Base-by-base conservation (phyloP, 2,329 filamentous ascomycete genomes). In the Tolypocladium endophyticum region DNA sequence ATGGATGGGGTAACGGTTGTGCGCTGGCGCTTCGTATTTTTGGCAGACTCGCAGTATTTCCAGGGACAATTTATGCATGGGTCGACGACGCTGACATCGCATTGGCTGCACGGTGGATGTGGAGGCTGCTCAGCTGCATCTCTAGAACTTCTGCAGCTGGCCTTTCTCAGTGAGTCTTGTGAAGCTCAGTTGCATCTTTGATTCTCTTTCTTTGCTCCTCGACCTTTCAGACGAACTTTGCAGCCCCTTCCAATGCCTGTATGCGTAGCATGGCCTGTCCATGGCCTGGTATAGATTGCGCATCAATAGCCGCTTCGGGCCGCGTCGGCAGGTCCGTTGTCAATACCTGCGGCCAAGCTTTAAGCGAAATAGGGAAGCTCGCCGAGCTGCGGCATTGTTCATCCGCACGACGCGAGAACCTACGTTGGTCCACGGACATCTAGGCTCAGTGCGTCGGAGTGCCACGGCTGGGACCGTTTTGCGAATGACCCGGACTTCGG, bases 51-150 rank as follows among this genome's bases (percentile, higher is more conserved):
- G 43, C 6, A 28, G 30, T n/a, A 8, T n/a, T 8, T 28, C 28
- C 47, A 52, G 47, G 47, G 47, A 18, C 28, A 52, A 30, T 28
- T 25, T 20, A 6, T 12, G 20, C 50, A 53, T 53, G 50, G 50
- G 50, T 33, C 50, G 50, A 53, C 11, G 30, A 18, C 50, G 18
- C 30, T 53, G 50, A 23, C 23, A 25, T 30, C 4, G 56, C 25
- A 57, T 57, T 57, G 55, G 55, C 55, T 41, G 38, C 23, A 12
- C 14, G 25, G 7, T 14, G 18, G 16, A 1, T 20, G 45, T 55
- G 36, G 36, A 47, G 35, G 28, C 28, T n/a, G 33, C 45, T 59
- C 59, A 61, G 61, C 61, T 57, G 57, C 61, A 60, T 36, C 11
- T 3, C 35, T 11, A 36, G 35, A 36, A 36, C 35, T 36, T 36